A percentile compares a stretch with the other conserved stretches of the same genome.
These are phyloP conservation scores for Chaetomium strumarium DNA, from an alignment of 2,329 filamentous ascomycete species.

Conservation along the genomic window DNA sequence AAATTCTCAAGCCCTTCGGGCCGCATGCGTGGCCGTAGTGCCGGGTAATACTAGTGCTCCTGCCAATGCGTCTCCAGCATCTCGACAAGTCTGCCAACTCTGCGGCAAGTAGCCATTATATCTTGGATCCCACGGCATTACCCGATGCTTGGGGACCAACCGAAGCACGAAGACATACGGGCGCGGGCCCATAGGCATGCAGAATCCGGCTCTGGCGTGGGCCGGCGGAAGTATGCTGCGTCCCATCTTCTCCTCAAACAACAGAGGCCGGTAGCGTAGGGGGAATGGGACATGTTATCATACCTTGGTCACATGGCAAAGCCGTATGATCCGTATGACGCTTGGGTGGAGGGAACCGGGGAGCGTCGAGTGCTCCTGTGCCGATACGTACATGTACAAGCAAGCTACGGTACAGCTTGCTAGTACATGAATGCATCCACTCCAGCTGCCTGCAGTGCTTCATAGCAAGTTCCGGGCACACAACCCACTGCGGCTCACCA, in stretches of 20 bases:
- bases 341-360: background rate
- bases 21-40: too few relatives aligned
- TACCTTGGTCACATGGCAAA: too few relatives aligned
- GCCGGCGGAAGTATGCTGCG: background rate
- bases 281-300: background rate
- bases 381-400: too few relatives aligned
- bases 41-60: background rate
- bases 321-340: too few relatives aligned
- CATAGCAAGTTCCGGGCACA: background rate
- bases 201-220: slow-evolving; percentile 1
- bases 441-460: background rate
- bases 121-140: slow-evolving; percentile 8
- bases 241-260: background rate
- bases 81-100: background rate
- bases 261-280: background rate
- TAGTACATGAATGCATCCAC: background rate
- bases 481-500: slow-evolving; percentile 1
- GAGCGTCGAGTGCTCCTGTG: background rate
- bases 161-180: slow-evolving; percentile 17
- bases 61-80: background rate
- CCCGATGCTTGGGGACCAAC: slow-evolving; percentile 9
- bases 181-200: background rate
- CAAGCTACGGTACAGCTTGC: too few relatives aligned
- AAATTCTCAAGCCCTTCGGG: too few relatives aligned
- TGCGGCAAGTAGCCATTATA: slow-evolving; percentile 1